phyloP scores from a whole-genome alignment of 2,329 filamentous ascomycete genomes.

The Colletotrichum truncatum region DNA sequence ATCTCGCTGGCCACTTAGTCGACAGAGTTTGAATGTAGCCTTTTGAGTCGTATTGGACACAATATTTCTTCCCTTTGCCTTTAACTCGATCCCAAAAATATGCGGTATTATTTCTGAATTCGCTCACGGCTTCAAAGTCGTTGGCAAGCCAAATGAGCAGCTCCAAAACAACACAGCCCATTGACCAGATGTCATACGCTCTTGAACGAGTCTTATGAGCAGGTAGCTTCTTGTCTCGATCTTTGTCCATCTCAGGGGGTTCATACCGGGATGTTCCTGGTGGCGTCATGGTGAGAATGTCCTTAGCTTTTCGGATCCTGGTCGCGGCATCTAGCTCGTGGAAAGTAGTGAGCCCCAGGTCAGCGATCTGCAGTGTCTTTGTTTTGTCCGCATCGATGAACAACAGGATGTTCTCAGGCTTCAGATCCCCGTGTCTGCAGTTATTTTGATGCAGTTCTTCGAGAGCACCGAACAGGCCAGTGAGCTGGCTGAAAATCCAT shows the following conservation, averaged over 20 bases:
- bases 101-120: neutral
- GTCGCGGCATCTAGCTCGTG: neutral
- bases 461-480: neutral
- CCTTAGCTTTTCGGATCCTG: neutral
- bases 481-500: neutral
- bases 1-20: neutral
- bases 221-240: neutral
- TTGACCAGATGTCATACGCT: slow-evolving; percentile 40
- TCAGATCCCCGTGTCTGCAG: slow-evolving; percentile 11
- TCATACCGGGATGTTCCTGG: neutral
- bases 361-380: neutral
- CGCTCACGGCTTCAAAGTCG: neutral
- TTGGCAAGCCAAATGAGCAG: slow-evolving; percentile 39
- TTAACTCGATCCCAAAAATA: neutral
- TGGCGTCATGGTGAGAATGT: neutral
- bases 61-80: neutral
- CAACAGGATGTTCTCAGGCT: slow-evolving; percentile 19
- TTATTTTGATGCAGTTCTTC: neutral
- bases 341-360: neutral
- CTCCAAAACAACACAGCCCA: slow-evolving; percentile 41
- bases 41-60: neutral
- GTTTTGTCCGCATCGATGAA: neutral
- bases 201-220: slow-evolving; percentile 29
- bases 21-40: neutral
- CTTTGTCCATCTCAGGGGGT: neutral